These are phyloP conservation scores for Verticillium nubilum DNA, from an alignment of 2,329 filamentous ascomycete genomes.

Conservation along the genomic window DNA sequence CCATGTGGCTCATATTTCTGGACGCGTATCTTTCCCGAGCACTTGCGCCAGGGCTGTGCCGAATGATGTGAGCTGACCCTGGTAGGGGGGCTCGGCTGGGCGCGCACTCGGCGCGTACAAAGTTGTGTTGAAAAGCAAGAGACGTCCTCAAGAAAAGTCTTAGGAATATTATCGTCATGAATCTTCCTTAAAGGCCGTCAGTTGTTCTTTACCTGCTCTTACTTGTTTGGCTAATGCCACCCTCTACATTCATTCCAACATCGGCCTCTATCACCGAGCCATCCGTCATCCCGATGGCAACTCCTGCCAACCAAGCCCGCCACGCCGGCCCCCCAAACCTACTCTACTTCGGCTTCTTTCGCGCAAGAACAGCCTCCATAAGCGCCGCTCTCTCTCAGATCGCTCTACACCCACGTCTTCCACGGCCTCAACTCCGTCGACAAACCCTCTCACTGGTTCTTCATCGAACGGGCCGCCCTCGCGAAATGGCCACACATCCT, in stretches of 20 bases:
- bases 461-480: constrained; percentile 3
- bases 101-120: no score
- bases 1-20: background rate
- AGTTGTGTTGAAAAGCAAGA: no score
- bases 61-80: background rate
- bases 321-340: constrained; percentile 4
- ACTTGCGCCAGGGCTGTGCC: no score
- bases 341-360: constrained; percentile 9
- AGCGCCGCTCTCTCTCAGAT: constrained; percentile 6
- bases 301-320: background rate
- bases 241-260: no score
- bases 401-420: constrained; percentile 7
- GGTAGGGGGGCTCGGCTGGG: no score
- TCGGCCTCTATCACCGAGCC: no score
- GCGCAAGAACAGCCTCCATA: constrained; percentile 12
- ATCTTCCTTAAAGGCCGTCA: no score
- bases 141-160: no score
- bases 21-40: background rate
- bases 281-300: constrained; percentile 1
- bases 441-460: constrained; percentile 5
- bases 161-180: no score
- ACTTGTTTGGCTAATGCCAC: no score
- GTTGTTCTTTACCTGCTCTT: no score
- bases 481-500: constrained; percentile 1
- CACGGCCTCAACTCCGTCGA: constrained; percentile 7